phyloP scores from a whole-genome alignment of 2,329 filamentous ascomycete species.

The Ascochyta viciae-villosae region DNA sequence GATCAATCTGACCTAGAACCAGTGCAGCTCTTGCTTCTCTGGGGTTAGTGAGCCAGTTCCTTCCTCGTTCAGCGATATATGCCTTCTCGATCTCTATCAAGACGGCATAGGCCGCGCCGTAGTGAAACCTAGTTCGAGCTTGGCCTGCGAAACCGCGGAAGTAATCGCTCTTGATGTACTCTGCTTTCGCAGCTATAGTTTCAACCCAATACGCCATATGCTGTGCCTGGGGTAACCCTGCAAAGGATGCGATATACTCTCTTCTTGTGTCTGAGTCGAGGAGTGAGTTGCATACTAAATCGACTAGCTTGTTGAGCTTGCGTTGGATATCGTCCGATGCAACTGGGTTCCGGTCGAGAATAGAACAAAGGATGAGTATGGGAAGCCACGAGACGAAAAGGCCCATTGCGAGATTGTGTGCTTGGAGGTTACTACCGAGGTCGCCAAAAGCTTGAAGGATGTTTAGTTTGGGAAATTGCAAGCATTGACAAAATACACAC shows the following conservation, averaged over 20 bases:
- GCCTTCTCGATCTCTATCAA: conserved; percentile 48
- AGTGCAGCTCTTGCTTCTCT: conserved; percentile 33
- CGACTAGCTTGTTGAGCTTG: conserved; percentile 48
- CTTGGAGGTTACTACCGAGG: conserved; percentile 48
- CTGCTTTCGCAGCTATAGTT: conserved; percentile 25
- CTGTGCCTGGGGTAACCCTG: conserved; percentile 22
- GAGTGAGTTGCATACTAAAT: conserved; percentile 39
- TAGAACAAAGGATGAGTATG: conserved; percentile 51
- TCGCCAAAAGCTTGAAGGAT: conserved; percentile 35
- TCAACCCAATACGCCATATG: conserved; percentile 35
- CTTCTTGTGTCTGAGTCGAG: conserved; percentile 30
- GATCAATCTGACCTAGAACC: conserved; percentile 41
- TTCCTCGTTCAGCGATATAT: conserved; percentile 44
- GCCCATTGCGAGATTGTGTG: conserved; percentile 53
- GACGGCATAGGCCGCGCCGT: conserved; percentile 51
- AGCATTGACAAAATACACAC: neutral
- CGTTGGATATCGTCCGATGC: conserved; percentile 47
- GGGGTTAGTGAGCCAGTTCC: conserved; percentile 38
- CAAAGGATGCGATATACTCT: conserved; percentile 35
- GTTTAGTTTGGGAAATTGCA: neutral
- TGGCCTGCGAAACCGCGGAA: conserved; percentile 49
- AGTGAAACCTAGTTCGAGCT: conserved; percentile 41
- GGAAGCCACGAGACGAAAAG: conserved; percentile 54
- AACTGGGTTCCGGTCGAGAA: conserved; percentile 54
- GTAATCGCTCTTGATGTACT: conserved; percentile 34